These are phyloP conservation scores for Vicia villosa DNA, from an alignment of 306 rosid genomes.

Conservation along the genomic window DNA sequence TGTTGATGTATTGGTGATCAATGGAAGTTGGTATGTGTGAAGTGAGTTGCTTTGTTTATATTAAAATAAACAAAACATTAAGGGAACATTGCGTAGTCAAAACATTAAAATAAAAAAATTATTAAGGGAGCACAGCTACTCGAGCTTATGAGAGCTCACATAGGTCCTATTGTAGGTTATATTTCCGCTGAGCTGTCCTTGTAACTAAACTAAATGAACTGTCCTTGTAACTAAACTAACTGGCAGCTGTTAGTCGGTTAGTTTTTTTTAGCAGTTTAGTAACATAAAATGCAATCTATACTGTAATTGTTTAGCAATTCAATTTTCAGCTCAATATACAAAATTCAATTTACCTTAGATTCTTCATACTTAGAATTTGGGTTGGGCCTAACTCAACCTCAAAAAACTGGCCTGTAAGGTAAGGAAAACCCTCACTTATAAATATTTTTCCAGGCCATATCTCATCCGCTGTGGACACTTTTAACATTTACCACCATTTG, in stretches of 20 bases:
- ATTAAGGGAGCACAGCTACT: not conserved
- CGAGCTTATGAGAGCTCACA: not conserved
- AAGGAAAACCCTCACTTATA: too few species aligned
- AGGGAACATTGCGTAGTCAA: not conserved
- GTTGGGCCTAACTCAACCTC: too few species aligned
- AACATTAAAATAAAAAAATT: too few species aligned
- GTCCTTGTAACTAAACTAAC: not conserved
- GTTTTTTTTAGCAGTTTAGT: not conserved
- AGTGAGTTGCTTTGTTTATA: slow-evolving; percentile 7
- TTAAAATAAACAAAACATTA: too few species aligned
- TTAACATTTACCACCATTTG: not conserved
- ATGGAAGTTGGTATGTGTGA: slow-evolving; percentile 16
- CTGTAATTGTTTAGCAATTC: not conserved
- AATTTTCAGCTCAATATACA: not conserved
- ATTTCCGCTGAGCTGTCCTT: not conserved
- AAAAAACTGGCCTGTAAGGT: too few species aligned
- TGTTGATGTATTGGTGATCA: slow-evolving; percentile 6
- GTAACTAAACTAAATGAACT: not conserved
- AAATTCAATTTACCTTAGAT: not conserved
- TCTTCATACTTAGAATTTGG: not conserved
- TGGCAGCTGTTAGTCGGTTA: not conserved
- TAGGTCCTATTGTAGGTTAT: slow-evolving; percentile 5
- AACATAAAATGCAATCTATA: not conserved
- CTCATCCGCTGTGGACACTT: too few species aligned
- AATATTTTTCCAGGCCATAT: too few species aligned